Base-by-base conservation (phyloP, 2,329 filamentous ascomycete genomes). In the Claviceps arundinis region DNA sequence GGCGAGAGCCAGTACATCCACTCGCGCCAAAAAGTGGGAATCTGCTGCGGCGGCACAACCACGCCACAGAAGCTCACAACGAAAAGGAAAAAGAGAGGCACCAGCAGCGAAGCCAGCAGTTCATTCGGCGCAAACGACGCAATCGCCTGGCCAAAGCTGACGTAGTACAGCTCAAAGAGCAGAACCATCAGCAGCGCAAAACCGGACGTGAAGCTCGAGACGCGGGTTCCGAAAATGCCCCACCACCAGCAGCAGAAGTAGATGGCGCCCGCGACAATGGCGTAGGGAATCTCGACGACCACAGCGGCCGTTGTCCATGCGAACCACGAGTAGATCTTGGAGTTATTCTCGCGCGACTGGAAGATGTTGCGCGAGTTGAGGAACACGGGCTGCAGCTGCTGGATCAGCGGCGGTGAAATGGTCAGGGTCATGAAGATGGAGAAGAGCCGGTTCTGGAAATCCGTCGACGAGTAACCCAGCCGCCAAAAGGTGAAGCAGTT, bases 251-350 rank as follows among this genome's bases (percentile, higher is more conserved):
- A 78, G 55, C 61, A 62, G 42, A 62, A 68, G 56, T 68, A 68
- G 1, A 68, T 51, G 0, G 75, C 79, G 0, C 81, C 85, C 0
- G 81, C 79, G 4, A 87, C 62, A 13, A 88, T 68, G 0, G 77
- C 75, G 57, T 87, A 88, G 0, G 86, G 86, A 0, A 89, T 72
- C 64, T 90, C 86, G 16, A 78, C 81, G 1, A 87, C 58, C 5
- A 89, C 75, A 1, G 77, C 75, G 0, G 78, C 82, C 2, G 80
- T 81, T 0, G 79, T 76, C 66, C 85, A 87, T 0, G 85, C 83
- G 14, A 77, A 67, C 85, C 86, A 89, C 1, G 79, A 82, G 67
- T 91, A 93, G 26, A 89, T 88, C 64, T 89, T 89, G 16, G 84
- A 80, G n/a, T 79, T 86, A 48, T 81, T 77, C 64, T 93, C 87